phyloP scores from a whole-genome alignment of 805 yeast species.

The Debaryomyces maramus region DNA sequence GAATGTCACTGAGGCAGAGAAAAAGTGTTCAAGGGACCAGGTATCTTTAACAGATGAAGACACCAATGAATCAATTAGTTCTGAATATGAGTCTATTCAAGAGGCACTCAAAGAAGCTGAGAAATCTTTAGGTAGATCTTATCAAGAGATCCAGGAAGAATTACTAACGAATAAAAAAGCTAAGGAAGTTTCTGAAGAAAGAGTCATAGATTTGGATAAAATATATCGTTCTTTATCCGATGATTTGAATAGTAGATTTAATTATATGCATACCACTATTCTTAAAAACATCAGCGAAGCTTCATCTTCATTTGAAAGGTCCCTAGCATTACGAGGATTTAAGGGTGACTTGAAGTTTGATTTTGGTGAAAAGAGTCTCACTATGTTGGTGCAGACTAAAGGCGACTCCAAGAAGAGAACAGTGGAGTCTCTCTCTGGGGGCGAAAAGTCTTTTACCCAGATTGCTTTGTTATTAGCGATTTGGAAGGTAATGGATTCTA shows the following conservation, averaged over 20 bases:
- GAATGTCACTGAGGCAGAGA: conserved; percentile 27
- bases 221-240: conserved; percentile 25
- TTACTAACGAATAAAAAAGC: conserved; percentile 45
- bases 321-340: conserved; percentile 67
- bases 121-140: conserved; percentile 50
- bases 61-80: conserved; percentile 47
- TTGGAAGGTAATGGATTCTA: conserved; percentile 90
- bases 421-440: conserved; percentile 89
- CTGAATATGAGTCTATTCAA: conserved; percentile 49
- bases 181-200: conserved; percentile 42
- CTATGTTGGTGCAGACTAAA: conserved; percentile 61
- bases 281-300: conserved; percentile 32
- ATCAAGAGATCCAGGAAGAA: conserved; percentile 53
- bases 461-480: conserved; percentile 83
- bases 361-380: conserved; percentile 48
- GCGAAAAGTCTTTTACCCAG: conserved; percentile 94
- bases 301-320: conserved; percentile 49
- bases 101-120: conserved; percentile 53
- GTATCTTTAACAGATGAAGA: conserved; percentile 41
- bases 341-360: conserved; percentile 71
- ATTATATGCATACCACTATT: conserved; percentile 33
- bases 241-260: conserved; percentile 33
- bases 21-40: conserved; percentile 49
- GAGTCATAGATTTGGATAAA: conserved; percentile 33
- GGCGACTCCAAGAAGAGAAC: conserved; percentile 60